Base-by-base conservation (phyloP, 441 rosid species). In the Manihot esculenta region DNA sequence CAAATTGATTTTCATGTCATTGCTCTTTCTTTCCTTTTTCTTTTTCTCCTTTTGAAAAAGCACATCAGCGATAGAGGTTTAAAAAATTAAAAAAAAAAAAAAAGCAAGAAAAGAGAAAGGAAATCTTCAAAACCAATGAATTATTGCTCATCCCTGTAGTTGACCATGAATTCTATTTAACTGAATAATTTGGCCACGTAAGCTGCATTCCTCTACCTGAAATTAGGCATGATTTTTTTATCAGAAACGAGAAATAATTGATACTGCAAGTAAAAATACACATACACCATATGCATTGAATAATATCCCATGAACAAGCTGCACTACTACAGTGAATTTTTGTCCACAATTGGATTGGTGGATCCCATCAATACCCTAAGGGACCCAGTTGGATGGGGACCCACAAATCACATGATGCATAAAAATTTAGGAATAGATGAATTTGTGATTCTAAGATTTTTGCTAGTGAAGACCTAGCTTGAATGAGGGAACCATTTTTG, bases 181-280 rank as follows among this genome's bases (percentile, higher is more conserved):
- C 54, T 89, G 93, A 69, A 90, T 78, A 35, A 85, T 76, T 70
- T 88, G 87, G 48, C 81, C 74, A 53, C 80, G 80, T 70, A 88
- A 78, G 83, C 86, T 82, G 75, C 90, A 84, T 57, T 86, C 93
- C 78, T 83, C 85, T 48, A 80, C 87, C 91, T 89, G 89, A 74
- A 68, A 68, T 5, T 20, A 14, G 7, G 42, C 7, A 51, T 13
- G 6, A 33, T 38, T 17, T 20, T 20, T 9, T 38, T 14, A n/a
- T 53, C 38, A 49, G 58, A 50, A 48, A 66, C 24, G 18, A 10
- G 20, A 42, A n/a, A n/a, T n/a, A n/a, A n/a, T n/a, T n/a, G n/a
- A n/a, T n/a, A n/a, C n/a, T n/a, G n/a, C n/a, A n/a, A n/a, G n/a
- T n/a, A n/a, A n/a, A n/a, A n/a, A n/a, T n/a, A n/a, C n/a, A n/a